These are phyloP conservation scores for Apiospora phragmitis DNA, from an alignment of 2,329 filamentous ascomycete genomes.

Conservation along the genomic window DNA sequence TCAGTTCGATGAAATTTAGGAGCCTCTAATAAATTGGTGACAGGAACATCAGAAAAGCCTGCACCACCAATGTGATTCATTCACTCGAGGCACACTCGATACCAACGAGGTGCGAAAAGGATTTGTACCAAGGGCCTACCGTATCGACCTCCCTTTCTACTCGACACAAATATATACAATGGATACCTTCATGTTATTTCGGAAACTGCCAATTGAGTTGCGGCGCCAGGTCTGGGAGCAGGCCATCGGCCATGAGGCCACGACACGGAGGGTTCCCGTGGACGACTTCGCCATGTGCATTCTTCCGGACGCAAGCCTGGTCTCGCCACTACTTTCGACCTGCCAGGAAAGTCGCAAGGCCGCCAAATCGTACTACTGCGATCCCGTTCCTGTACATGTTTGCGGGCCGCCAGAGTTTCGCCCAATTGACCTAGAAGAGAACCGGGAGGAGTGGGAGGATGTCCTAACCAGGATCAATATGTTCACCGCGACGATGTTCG, in stretches of 20 bases:
- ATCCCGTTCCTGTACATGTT: background rate
- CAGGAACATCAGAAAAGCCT: too few relatives aligned
- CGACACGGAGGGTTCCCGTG: background rate
- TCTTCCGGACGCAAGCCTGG: background rate
- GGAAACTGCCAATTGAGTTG: background rate
- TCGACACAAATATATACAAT: too few relatives aligned
- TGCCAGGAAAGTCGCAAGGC: background rate
- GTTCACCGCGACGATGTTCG: background rate
- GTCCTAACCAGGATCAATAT: too few relatives aligned
- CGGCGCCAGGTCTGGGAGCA: background rate
- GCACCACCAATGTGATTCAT: too few relatives aligned
- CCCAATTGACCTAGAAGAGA: too few relatives aligned
- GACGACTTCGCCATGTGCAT: background rate
- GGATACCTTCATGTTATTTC: background rate
- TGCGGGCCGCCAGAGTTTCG: background rate
- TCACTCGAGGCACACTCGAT: too few relatives aligned
- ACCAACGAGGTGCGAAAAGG: too few relatives aligned
- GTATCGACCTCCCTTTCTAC: too few relatives aligned
- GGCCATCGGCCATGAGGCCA: background rate
- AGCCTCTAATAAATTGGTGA: too few relatives aligned
- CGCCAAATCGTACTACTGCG: background rate
- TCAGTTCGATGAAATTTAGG: too few relatives aligned
- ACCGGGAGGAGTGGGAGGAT: too few relatives aligned
- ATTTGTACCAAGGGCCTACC: too few relatives aligned
- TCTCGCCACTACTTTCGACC: background rate